Base-by-base conservation (phyloP, 768 basidiomycete genomes). In the Hericium erinaceus region DNA sequence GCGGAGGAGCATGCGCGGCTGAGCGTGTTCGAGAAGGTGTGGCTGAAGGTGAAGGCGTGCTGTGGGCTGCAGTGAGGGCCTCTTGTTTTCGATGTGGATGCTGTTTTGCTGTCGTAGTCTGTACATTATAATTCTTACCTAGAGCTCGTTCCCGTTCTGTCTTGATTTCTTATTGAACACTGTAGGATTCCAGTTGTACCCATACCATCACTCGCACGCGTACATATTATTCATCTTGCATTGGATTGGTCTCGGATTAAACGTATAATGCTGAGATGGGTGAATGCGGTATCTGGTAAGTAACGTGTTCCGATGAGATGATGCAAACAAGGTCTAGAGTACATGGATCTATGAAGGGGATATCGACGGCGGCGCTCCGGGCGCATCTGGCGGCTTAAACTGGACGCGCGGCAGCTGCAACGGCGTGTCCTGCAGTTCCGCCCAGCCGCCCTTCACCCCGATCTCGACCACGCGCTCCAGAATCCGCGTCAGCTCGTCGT, bases 391-490 rank as follows among this genome's bases (percentile, higher is more conserved):
- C 13, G 44, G 44, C 44, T 46, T 46, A 15, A 57, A 52, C 38
- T 74, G 65, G 15, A 80, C 67, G 38, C 70, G 75, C 5, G 81
- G 77, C 0, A 80, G 52, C 52, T 72, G 72, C 48, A 89, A 61
- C 3, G 85, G 83, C 4, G 81, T 82, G 28, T 75, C 78, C 41
- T 85, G 74, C 60, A 87, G 78, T 62, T 86, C 84, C 22, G 78
- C 77, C 83, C 80, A 84, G 0, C 83, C 84, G 3, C 80, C 78
- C 40, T 80, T 74, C 51, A 84, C 61, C 1, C 85, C 84, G 55
- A 87, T 82, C 53, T 87, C 84, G 8, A 90, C 82, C 9, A 91
- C 72, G 18, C 83, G 77, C 54, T 85, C 77, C 41, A 90, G 69
- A 50, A 89, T 81, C 56, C 76, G 75, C 20, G 79, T 74, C n/a